Percentiles rank a stretch among this genome's conserved stretches.
Evolutionary conservation across 1,284 basidiomycete genomes (phyloP).

Genomic region (Singerocomus rubriflavus): DNA sequence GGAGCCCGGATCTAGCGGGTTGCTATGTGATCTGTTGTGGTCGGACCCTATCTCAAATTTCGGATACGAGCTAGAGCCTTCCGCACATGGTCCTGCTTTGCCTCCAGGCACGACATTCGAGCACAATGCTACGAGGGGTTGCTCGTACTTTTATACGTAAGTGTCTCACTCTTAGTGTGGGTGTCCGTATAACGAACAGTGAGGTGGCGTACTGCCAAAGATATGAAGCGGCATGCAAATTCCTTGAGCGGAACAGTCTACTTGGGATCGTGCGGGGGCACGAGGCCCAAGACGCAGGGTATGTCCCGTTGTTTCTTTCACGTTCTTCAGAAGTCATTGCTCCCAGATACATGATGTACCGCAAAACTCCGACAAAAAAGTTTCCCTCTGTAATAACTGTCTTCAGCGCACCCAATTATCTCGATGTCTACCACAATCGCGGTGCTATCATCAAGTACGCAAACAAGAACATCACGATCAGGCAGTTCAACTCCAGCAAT

Average conservation of each 20-base stretch:
- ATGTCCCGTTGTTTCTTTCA: constrained; percentile 20
- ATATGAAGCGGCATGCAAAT: constrained; percentile 91
- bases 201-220: constrained; percentile 37
- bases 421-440: constrained; percentile 85
- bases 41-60: constrained; percentile 86
- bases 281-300: constrained; percentile 97
- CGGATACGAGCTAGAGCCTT: constrained; percentile 52
- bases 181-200: constrained; percentile 1
- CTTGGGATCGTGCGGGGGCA: constrained; percentile 96
- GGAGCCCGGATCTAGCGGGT: constrained; percentile 90
- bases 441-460: constrained; percentile 96
- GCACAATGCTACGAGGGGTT: constrained; percentile 90
- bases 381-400: constrained; percentile 87
- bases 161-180: constrained; percentile 29
- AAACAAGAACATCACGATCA: constrained; percentile 96
- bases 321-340: constrained; percentile 13
- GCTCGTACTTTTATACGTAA: constrained; percentile 93
- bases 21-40: constrained; percentile 97
- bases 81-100: constrained; percentile 25
- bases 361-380: constrained; percentile 38
- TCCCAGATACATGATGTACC: constrained; percentile 65
- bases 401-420: constrained; percentile 85
- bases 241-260: constrained; percentile 89
- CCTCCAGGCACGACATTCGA: constrained; percentile 59
- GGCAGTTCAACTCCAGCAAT: constrained; percentile 92